These are phyloP conservation scores for Hanseniaspora gamundiae DNA, from an alignment of 1,139 yeast genomes.

Conservation along the genomic window DNA sequence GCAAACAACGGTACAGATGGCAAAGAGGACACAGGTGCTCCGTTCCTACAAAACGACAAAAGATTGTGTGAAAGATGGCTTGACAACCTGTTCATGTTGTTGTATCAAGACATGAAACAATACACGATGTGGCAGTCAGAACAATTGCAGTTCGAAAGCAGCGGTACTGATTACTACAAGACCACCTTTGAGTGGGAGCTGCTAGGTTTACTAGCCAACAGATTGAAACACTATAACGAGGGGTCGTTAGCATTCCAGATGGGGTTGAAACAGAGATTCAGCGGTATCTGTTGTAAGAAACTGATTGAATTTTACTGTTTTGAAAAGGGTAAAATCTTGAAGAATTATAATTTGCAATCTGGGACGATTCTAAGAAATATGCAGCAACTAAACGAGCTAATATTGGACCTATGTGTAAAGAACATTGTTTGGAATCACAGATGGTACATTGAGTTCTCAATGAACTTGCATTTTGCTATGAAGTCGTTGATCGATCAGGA, in stretches of 20 bases:
- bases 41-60: slow-evolving; percentile 32
- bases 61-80: slow-evolving; percentile 95
- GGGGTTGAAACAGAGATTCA: slow-evolving; percentile 63
- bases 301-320: slow-evolving; percentile 51
- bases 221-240: slow-evolving; percentile 75
- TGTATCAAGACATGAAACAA: slow-evolving; percentile 84
- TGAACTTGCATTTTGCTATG: slow-evolving; percentile 2
- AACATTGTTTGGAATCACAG: slow-evolving; percentile 91
- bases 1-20: background rate
- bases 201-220: slow-evolving; percentile 72
- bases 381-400: slow-evolving; percentile 43
- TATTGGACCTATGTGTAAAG: slow-evolving; percentile 62
- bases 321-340: slow-evolving; percentile 23
- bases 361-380: slow-evolving; percentile 31
- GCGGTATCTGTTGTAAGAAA: slow-evolving; percentile 70
- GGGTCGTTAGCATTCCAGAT: slow-evolving; percentile 73
- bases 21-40: slow-evolving; percentile 23
- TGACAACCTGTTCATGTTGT: slow-evolving; percentile 81
- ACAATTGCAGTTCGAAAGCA: slow-evolving; percentile 71
- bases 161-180: slow-evolving; percentile 64
- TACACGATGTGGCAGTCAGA: slow-evolving; percentile 96
- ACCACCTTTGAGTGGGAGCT: slow-evolving; percentile 90
- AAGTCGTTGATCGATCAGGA: slow-evolving; percentile 2
- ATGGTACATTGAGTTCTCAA: slow-evolving; percentile 80
- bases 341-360: slow-evolving; percentile 20